These are phyloP conservation scores for Lasiosphaeria miniovina DNA, from an alignment of 495 filamentous ascomycete genomes.

Conservation along the genomic window DNA sequence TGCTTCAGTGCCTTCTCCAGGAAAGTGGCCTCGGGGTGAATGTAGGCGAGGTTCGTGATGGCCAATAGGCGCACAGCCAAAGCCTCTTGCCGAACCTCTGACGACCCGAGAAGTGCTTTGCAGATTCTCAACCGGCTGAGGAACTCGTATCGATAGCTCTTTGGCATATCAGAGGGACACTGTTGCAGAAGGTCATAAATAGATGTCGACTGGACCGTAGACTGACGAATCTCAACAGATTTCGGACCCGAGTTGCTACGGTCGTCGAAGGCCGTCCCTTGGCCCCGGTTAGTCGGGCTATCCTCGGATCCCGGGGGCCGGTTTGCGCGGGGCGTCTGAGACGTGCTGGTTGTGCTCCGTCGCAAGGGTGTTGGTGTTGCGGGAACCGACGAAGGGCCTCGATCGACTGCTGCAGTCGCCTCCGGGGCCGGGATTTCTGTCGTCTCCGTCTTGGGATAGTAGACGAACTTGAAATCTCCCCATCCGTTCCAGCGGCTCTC, in stretches of 20 bases:
- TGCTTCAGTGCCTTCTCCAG: slow-evolving; percentile 79
- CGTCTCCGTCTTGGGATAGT: slow-evolving; percentile 38
- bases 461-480: slow-evolving; percentile 48
- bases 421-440: slow-evolving; percentile 13
- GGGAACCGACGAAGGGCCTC: slow-evolving; percentile 25
- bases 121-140: slow-evolving; percentile 79
- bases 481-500: slow-evolving; percentile 46
- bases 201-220: slow-evolving; percentile 56
- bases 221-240: slow-evolving; percentile 67
- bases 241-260: slow-evolving; percentile 48
- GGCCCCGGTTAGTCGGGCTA: slow-evolving; percentile 34
- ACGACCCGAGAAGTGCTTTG: slow-evolving; percentile 66
- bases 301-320: slow-evolving; percentile 37
- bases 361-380: slow-evolving; percentile 46
- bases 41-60: slow-evolving; percentile 87
- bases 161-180: slow-evolving; percentile 63
- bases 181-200: slow-evolving; percentile 66
- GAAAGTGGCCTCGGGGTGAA: slow-evolving; percentile 75
- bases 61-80: slow-evolving; percentile 80
- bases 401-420: slow-evolving; percentile 3
- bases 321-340: slow-evolving; percentile 37
- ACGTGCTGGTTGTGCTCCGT: slow-evolving; percentile 41
- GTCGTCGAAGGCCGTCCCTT: slow-evolving; percentile 49
- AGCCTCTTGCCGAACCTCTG: slow-evolving; percentile 67
- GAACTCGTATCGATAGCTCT: slow-evolving; percentile 75